Conservation (phyloP, 495 filamentous ascomycete genomes). For the Beverwykella pulmonaria region DNA sequence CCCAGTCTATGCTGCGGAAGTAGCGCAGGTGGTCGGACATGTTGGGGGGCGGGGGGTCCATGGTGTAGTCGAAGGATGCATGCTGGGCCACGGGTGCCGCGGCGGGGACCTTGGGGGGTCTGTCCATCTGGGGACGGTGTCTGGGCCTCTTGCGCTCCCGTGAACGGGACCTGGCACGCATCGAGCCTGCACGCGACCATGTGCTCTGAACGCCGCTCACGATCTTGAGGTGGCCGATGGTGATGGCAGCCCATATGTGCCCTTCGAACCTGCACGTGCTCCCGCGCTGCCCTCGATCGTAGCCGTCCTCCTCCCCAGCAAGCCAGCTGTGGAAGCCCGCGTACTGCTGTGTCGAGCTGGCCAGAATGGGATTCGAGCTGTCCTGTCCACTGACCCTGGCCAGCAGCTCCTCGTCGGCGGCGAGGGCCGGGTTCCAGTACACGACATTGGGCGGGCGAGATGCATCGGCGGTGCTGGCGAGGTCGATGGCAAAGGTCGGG, state of each 20-base stretch:
- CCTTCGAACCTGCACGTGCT: slow-evolving; percentile 5
- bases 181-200: neutral
- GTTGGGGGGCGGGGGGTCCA: neutral
- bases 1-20: slow-evolving; percentile 33
- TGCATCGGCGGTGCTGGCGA: neutral
- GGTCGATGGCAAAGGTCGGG: slow-evolving; percentile 11
- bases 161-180: neutral
- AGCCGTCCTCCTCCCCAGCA: neutral
- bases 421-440: slow-evolving; percentile 11
- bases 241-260: slow-evolving; percentile 1
- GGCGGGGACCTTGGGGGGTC: neutral
- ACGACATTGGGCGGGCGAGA: neutral
- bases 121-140: neutral
- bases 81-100: neutral
- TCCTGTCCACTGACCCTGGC: neutral
- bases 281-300: neutral
- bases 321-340: slow-evolving; percentile 15
- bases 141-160: slow-evolving; percentile 6
- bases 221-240: neutral
- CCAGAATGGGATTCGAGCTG: neutral
- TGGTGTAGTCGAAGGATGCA: slow-evolving; percentile 7
- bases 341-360: neutral
- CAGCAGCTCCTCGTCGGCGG: neutral
- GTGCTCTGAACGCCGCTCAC: slow-evolving; percentile 1
- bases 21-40: slow-evolving; percentile 15